phyloP scores from a whole-genome alignment of 192 early-diverging fungal genomes.

The Coemansia sp. region DNA sequence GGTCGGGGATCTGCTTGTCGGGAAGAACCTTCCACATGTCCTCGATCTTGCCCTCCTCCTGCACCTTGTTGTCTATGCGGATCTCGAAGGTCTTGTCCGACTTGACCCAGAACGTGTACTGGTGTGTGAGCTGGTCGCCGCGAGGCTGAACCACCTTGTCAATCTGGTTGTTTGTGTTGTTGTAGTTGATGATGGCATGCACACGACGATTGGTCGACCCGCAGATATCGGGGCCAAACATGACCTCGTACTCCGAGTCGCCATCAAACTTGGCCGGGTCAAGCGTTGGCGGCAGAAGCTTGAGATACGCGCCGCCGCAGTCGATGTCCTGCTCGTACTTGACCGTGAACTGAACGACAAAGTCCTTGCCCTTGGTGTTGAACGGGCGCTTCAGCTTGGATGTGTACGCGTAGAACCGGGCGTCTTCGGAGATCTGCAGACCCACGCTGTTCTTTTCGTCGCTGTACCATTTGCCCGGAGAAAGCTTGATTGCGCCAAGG shows the following conservation, averaged over 20 bases:
- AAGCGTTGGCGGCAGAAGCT: slow-evolving; percentile 79
- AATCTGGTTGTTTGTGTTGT: slow-evolving; percentile 82
- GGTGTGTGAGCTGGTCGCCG: slow-evolving; percentile 75
- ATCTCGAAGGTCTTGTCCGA: slow-evolving; percentile 76
- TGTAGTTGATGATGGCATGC: slow-evolving; percentile 94
- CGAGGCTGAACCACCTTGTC: slow-evolving; percentile 68
- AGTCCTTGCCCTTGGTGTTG: slow-evolving; percentile 79
- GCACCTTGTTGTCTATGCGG: slow-evolving; percentile 68
- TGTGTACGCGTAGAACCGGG: slow-evolving; percentile 81
- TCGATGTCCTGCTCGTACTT: slow-evolving; percentile 90
- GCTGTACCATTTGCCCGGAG: slow-evolving; percentile 70
- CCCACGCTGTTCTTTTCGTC: slow-evolving; percentile 66
- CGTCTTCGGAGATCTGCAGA: slow-evolving; percentile 77
- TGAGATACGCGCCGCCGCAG: slow-evolving; percentile 90
- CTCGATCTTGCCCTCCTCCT: slow-evolving; percentile 76
- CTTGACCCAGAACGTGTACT: slow-evolving; percentile 86
- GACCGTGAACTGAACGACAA: slow-evolving; percentile 85
- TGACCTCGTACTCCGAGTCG: slow-evolving; percentile 77
- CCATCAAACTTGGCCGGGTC: slow-evolving; percentile 78
- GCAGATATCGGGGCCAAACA: slow-evolving; percentile 94
- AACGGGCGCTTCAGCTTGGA: slow-evolving; percentile 68
- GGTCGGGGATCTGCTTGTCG: slow-evolving; percentile 76
- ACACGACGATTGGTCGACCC: slow-evolving; percentile 81
- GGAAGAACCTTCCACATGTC: slow-evolving; percentile 78
- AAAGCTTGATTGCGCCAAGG: slow-evolving; percentile 70